Conservation (phyloP, 1,284 basidiomycete species). For the Rhodotorula sp. region DNA sequence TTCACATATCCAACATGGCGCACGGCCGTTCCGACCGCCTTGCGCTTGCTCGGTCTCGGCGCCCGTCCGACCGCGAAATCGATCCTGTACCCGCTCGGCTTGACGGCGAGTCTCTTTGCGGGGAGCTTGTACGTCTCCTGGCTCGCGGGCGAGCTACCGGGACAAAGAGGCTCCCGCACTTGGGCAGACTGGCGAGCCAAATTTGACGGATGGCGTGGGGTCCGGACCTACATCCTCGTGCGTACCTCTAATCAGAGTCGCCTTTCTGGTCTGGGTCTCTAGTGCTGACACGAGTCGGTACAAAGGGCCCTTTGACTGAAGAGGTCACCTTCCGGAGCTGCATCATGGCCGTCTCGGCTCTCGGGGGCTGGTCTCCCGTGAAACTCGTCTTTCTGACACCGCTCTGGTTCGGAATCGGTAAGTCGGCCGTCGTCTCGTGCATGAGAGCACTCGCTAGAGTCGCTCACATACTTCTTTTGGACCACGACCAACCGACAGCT, state of each 20-base stretch:
- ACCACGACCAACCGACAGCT: conserved; percentile 55
- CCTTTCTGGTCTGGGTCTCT: too few relatives aligned
- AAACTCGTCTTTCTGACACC: conserved; percentile 77
- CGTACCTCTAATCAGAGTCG: too few relatives aligned
- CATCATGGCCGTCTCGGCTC: conserved; percentile 68
- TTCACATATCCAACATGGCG: conserved; percentile 1
- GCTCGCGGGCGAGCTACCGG: conserved; percentile 61
- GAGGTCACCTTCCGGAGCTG: conserved; percentile 89
- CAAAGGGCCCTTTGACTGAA: conserved; percentile 82
- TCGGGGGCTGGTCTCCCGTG: conserved; percentile 59
- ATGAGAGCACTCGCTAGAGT: background rate
- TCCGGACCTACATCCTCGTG: conserved; percentile 77
- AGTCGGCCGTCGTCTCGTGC: conserved; percentile 80
- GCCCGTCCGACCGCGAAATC: conserved; percentile 17
- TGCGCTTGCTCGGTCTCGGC: conserved; percentile 44
- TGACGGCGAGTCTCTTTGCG: conserved; percentile 74
- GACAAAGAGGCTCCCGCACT: conserved; percentile 53
- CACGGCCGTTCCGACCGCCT: conserved; percentile 39
- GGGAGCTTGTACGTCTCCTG: conserved; percentile 74
- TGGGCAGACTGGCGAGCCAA: conserved; percentile 52
- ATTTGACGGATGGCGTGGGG: conserved; percentile 58
- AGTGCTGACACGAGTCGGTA: background rate
- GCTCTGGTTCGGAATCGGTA: conserved; percentile 82
- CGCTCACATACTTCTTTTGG: background rate
- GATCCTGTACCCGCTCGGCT: conserved; percentile 34